These are phyloP conservation scores for Blastobotrys americana DNA, from an alignment of 805 yeast genomes.

Conservation along the genomic window DNA sequence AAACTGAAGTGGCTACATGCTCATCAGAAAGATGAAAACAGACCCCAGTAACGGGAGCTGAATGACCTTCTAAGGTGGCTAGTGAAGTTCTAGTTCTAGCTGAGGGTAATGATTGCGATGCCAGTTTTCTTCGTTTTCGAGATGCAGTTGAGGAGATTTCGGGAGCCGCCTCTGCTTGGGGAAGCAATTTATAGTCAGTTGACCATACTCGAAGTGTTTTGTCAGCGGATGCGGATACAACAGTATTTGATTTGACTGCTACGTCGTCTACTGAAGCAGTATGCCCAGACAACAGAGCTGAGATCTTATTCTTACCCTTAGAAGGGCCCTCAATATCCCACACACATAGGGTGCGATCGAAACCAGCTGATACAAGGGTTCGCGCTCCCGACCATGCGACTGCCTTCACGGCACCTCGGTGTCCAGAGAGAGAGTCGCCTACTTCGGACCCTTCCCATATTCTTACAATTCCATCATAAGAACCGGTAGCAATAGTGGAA, in stretches of 20 bases:
- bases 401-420: conserved; percentile 75
- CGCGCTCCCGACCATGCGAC: conserved; percentile 74
- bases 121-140: conserved; percentile 80
- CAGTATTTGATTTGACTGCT: conserved; percentile 48
- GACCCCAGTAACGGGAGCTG: conserved; percentile 81
- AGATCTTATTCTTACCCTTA: conserved; percentile 42
- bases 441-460: conserved; percentile 78
- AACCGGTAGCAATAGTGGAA: conserved; percentile 70
- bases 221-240: conserved; percentile 83
- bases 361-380: conserved; percentile 75
- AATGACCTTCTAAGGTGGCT: conserved; percentile 70
- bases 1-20: conserved; percentile 85
- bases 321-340: conserved; percentile 64
- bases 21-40: conserved; percentile 64
- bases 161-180: conserved; percentile 42
- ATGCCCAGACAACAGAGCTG: conserved; percentile 86
- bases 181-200: conserved; percentile 76
- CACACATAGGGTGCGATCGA: conserved; percentile 79
- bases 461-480: conserved; percentile 91
- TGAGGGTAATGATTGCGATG: conserved; percentile 59
- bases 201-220: conserved; percentile 82
- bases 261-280: conserved; percentile 76
- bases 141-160: conserved; percentile 58
- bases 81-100: conserved; percentile 78
- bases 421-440: conserved; percentile 79